Base-by-base conservation (phyloP, 2,329 filamentous ascomycete genomes). In the Apiospora pterosperma region DNA sequence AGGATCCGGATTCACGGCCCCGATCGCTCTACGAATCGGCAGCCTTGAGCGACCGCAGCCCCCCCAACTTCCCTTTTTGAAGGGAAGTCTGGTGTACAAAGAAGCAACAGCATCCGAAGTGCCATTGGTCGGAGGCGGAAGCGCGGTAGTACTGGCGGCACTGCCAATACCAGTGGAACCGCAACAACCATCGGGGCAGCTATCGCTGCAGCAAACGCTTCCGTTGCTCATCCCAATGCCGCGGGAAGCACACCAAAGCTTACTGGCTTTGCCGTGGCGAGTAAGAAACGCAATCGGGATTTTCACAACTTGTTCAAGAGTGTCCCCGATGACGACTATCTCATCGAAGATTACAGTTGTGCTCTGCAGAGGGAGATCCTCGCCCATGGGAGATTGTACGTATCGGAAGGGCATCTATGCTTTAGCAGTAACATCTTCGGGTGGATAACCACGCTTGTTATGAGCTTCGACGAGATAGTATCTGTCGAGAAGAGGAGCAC, bases 401-500 rank as follows among this genome's bases (percentile, higher is more conserved):
- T 99, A 48, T 98, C 96, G 0, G 96, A 99, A 79, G 94, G 95
- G 12, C 95, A 99, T 75, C 88, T 99, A 59, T 99, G 96, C 81
- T 99, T 99, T 79, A 97, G 94, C 73, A 98, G 96, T 82, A 99
- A 99, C 75, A 99, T 99, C 69, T 87, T 99, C 59, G 96, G 96
- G 63, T 99, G 96, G 96, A 92, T 96, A 25, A 99, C 96, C 0
- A 99, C 96, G 1, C 82, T 99, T 48, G 95, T 99, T 62, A 97
- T 99, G 81, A 96, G 93, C 76, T 99, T 99, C 75, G 96, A 99
- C 74, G 96, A 99, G 77, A 92, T 99, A 65, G 92, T 98, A 23
- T 93, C 95, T 0, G 92, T 99, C 8, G 96, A 99, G 79, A 98
- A 98, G 81, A 92, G 97, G 76, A 97, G 90, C 75, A 99, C 96